A percentile compares a stretch with the other conserved stretches of the same genome.
These are phyloP conservation scores for Huntiella abstrusa DNA, from an alignment of 2,329 filamentous ascomycete genomes.

Conservation along the genomic window DNA sequence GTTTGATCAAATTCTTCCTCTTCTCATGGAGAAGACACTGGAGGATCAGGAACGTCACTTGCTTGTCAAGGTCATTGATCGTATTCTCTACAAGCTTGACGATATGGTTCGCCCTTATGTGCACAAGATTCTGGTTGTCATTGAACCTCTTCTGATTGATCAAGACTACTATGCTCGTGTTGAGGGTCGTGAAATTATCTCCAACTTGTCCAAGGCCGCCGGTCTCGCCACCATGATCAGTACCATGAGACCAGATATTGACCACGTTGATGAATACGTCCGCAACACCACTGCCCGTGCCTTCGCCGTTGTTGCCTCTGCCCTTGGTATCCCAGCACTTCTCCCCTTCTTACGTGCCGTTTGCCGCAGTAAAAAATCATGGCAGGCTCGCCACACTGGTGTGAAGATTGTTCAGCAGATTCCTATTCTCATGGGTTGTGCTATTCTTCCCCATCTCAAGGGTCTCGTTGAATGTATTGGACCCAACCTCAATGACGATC, in stretches of 20 bases:
- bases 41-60: slow-evolving; percentile 97
- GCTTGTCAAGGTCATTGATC: slow-evolving; percentile 96
- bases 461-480: slow-evolving; percentile 92
- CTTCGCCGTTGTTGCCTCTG: slow-evolving; percentile 92
- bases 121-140: slow-evolving; percentile 96
- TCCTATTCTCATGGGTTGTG: slow-evolving; percentile 95
- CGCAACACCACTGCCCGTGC: slow-evolving; percentile 93
- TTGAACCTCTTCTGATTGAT: slow-evolving; percentile 96
- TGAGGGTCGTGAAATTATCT: slow-evolving; percentile 96
- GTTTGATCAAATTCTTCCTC: slow-evolving; percentile 90
- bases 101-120: slow-evolving; percentile 91
- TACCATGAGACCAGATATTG: slow-evolving; percentile 96
- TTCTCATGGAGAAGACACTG: slow-evolving; percentile 95
- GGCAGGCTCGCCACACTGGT: slow-evolving; percentile 93
- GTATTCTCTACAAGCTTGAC: slow-evolving; percentile 94
- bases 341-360: slow-evolving; percentile 90
- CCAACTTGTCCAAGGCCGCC: slow-evolving; percentile 89
- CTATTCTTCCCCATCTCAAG: slow-evolving; percentile 85
- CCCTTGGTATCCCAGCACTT: slow-evolving; percentile 84
- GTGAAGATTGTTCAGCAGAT: slow-evolving; percentile 99
- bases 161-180: slow-evolving; percentile 98
- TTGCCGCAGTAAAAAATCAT: slow-evolving; percentile 95
- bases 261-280: slow-evolving; percentile 96
- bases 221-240: slow-evolving; percentile 98
- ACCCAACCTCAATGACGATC: slow-evolving; percentile 89